Base-by-base conservation (phyloP, 495 filamentous ascomycete genomes). In the Penicillium bialowiezense region DNA sequence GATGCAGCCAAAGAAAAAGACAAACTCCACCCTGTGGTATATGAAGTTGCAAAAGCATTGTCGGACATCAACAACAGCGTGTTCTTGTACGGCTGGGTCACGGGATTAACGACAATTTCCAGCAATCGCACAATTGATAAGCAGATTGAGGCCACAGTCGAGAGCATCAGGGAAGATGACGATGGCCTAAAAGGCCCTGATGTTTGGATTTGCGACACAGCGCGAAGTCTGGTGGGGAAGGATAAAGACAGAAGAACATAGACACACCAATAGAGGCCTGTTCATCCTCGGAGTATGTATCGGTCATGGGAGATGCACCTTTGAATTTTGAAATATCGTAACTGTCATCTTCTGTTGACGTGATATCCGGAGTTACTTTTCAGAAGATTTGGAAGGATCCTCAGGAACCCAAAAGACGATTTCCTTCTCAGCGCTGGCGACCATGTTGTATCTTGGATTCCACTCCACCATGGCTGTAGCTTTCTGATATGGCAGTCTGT, bases 391-490 rank as follows among this genome's bases (percentile, higher is more conserved):
- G 6, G 64, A 41, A 24, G 44, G 43, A 13, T 75, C 72, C 15
- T 74, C 70, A 3, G 93, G 93, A 26, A 95, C 65, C 92, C 93
- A 97, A 50, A 98, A 90, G 38, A 93, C 71, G 47, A 91, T 74
- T 52, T 97, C 91, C 59, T 85, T 84, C 59, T 97, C 90, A 5
- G 87, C 95, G 33, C 83, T 90, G 13, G 87, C 90, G 52, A 96
- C 73, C 75, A 97, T 82, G 65, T 97, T 95, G 68, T 84, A 90
- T 36, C 89, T 77, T 6, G 90, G 95, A 68, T 96, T 97, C 63
- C 88, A 91, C 36, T 88, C 88, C 41, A 97, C 80, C 8, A 95
- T 75, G 1, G 84, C 84, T 7, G 83, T 82, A 57, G 81, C 78
- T 28, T 81, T 79, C 55, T 80, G 80, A 38, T 87, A 79, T 13